Evolutionary conservation across 2,329 filamentous ascomycete species (phyloP).

Genomic region (Venturia asperata): DNA sequence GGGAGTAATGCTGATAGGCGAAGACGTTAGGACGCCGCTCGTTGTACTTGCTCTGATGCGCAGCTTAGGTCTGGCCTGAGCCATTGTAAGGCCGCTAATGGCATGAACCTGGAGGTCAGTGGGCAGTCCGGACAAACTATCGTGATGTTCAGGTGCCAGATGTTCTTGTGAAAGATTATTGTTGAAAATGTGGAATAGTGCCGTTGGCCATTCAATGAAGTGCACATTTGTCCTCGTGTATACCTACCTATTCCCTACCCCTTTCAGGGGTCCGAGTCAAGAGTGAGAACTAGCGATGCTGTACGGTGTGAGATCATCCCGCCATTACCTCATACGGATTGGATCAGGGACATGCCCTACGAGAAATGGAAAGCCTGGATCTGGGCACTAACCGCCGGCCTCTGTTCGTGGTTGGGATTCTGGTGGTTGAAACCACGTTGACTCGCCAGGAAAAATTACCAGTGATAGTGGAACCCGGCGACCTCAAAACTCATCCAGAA

Average conservation of each 20-base stretch:
- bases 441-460: background rate
- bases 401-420: background rate
- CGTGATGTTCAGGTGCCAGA: background rate
- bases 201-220: background rate
- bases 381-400: background rate
- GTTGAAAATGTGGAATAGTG: background rate
- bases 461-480: background rate
- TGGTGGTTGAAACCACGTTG: background rate
- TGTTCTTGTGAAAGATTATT: background rate
- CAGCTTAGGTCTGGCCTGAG: background rate
- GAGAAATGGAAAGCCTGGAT: background rate
- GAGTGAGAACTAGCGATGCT: background rate
- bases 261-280: background rate
- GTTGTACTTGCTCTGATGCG: background rate
- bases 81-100: background rate
- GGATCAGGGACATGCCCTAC: background rate
- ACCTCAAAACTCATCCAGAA: background rate
- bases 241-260: background rate
- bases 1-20: background rate
- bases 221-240: background rate
- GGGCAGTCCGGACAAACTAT: background rate
- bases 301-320: constrained; percentile 1
- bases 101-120: background rate
- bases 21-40: background rate
- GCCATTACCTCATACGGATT: background rate